Conservation (phyloP, 2,329 filamentous ascomycete genomes). For the Pyrenophora seminiperda region DNA sequence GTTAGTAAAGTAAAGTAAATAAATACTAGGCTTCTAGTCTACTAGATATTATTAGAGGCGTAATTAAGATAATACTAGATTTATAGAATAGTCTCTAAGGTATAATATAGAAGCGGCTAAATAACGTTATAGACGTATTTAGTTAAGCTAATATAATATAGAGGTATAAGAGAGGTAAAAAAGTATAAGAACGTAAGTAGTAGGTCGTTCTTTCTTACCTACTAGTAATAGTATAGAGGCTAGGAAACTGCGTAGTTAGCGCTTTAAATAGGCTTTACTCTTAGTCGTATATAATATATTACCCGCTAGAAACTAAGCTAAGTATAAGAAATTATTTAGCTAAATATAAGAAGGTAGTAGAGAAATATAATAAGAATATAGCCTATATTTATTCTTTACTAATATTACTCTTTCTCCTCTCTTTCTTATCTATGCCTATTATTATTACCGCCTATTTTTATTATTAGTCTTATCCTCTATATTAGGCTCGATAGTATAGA, state of each 20-base stretch:
- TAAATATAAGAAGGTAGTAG: not conserved
- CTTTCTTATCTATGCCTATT: not conserved
- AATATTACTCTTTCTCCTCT: too few species aligned
- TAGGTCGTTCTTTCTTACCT: too few species aligned
- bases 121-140: too few species aligned
- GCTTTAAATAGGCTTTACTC: not conserved
- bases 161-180: too few species aligned
- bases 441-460: not conserved
- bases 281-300: not conserved
- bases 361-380: not conserved
- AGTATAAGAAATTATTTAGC: not conserved
- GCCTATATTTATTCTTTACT: too few species aligned
- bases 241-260: not conserved
- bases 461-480: not conserved
- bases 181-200: too few species aligned
- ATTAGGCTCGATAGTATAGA: not conserved
- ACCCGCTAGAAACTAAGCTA: not conserved
- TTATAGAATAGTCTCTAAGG: not conserved
- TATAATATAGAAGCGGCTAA: too few species aligned
- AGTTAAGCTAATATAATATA: too few species aligned
- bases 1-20: not conserved
- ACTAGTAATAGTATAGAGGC: not conserved
- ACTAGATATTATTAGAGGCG: not conserved
- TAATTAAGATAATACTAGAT: not conserved
- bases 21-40: not conserved